A percentile compares a stretch with the other conserved stretches of the same genome.
Evolutionary conservation across 208 protist species (phyloP).

Genomic region (Herpetomonas tarakana): DNA sequence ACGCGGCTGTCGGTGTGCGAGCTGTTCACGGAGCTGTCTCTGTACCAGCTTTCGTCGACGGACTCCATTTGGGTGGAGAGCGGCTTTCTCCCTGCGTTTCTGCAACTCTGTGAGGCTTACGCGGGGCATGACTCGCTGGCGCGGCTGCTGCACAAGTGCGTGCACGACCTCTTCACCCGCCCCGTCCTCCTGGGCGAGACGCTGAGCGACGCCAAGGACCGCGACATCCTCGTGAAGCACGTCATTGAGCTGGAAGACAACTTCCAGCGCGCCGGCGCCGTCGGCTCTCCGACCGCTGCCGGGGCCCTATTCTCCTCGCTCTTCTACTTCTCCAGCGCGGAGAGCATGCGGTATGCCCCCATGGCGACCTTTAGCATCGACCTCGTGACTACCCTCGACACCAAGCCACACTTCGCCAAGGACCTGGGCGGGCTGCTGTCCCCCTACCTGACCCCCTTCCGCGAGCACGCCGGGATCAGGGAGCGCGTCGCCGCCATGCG

Average conservation of each 20-base stretch:
- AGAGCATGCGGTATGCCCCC: constrained; percentile 14
- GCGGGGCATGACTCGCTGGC: constrained; percentile 40
- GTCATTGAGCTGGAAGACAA: constrained; percentile 11
- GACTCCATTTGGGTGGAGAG: constrained; percentile 38
- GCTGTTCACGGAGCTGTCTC: constrained; percentile 52
- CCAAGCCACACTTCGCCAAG: constrained; percentile 30
- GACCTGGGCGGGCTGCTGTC: constrained; percentile 17
- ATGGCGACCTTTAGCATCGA: constrained; percentile 48
- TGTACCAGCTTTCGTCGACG: constrained; percentile 32
- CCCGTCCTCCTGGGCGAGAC: constrained; percentile 25
- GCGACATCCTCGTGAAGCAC: constrained; percentile 36
- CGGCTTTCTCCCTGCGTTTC: constrained; percentile 41
- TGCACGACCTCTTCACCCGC: constrained; percentile 43
- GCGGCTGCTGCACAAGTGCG: constrained; percentile 30
- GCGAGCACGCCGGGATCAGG: constrained; percentile 15
- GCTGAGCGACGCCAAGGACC: constrained; percentile 23
- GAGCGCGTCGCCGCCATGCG: constrained; percentile 37
- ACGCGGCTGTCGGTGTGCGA: constrained; percentile 41
- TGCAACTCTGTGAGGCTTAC: constrained; percentile 35
- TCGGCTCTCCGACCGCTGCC: constrained; percentile 5
- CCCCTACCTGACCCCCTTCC: constrained; percentile 28
- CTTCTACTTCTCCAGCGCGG: constrained; percentile 19
- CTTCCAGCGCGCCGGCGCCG: background rate
- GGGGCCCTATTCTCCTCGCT: constrained; percentile 5
- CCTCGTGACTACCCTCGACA: constrained; percentile 22